These are phyloP conservation scores for Fraxinus excelsior DNA, from an alignment of 257 asterid genomes.

Conservation along the genomic window DNA sequence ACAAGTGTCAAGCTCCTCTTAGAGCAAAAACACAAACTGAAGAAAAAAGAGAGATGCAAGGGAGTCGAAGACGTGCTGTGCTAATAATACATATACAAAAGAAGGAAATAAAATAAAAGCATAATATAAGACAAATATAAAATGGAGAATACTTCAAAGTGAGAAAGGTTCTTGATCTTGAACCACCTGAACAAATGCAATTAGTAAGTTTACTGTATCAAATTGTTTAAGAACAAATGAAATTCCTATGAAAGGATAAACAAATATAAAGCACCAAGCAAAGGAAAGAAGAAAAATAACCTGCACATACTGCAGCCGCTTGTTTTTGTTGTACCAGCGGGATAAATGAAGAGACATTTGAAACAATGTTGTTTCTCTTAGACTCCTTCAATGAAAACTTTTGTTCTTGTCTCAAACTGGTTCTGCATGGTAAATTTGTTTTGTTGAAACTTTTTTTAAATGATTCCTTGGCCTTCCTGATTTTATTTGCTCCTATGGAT, in stretches of 20 bases:
- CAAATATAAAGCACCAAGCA: slow-evolving; percentile 19
- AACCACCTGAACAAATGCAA: slow-evolving; percentile 8
- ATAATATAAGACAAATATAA: slow-evolving; percentile 12
- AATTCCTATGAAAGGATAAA: slow-evolving; percentile 5
- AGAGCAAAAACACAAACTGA: slow-evolving; percentile 14
- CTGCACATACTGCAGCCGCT: slow-evolving; percentile 66
- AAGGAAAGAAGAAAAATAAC: slow-evolving; percentile 37
- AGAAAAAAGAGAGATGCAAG: slow-evolving; percentile 6
- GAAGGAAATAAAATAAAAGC: slow-evolving; percentile 12
- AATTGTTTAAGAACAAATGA: slow-evolving; percentile 10
- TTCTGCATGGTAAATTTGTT: slow-evolving; percentile 40
- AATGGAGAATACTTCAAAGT: slow-evolving; percentile 12
- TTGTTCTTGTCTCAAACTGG: slow-evolving; percentile 51
- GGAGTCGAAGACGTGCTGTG: background rate
- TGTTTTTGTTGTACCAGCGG: slow-evolving; percentile 77
- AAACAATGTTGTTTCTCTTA: slow-evolving; percentile 65
- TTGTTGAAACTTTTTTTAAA: slow-evolving; percentile 40
- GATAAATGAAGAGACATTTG: slow-evolving; percentile 75
- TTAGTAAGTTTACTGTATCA: background rate
- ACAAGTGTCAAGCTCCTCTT: slow-evolving; percentile 12
- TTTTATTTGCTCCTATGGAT: slow-evolving; percentile 37
- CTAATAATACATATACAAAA: background rate
- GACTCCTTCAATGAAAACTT: slow-evolving; percentile 57
- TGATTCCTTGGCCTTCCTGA: slow-evolving; percentile 52
- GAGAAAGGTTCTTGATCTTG: slow-evolving; percentile 17